Evolutionary conservation across 257 asterid species (phyloP), one percentile per base, ranked within the genome.

Genomic region (Penstemon davidsonii): DNA sequence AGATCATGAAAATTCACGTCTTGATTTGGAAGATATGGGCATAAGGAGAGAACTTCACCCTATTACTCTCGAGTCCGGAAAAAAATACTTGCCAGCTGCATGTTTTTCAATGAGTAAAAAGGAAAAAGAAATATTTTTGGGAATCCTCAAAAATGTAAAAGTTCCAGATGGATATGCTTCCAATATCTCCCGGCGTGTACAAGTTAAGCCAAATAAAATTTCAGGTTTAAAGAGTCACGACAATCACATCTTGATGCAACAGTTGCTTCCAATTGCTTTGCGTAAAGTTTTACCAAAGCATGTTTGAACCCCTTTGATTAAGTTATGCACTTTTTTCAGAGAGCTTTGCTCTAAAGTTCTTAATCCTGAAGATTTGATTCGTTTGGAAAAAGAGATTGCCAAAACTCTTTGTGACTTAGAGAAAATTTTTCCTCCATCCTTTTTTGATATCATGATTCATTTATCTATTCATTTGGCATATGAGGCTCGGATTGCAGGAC

Each of bases 361-460:
- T 3, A 40, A 55, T 37, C 40, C 66, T 36, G 33, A 10, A 54
- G 67, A 72, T 11, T 25, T 72, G 18, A 25, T 64, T 25, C 42
- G 39, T 43, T 5, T 56, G 38, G 68, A 66, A 40, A 33, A 41
- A 47, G 78, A 73, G 33, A 66, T 66, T 47, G 68, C 43, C 1
- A 15, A 39, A 6, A 67, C 47, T 12, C 41, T 62, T 7, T 75
- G 66, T 25, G 44, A 68, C 3, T 8, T 62, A 6, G 79, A 75
- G 18, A 66, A 55, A 49, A 74, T 58, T 12, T 60, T 62, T 46
- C 71, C 60, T 25, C 78, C 69, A 8, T 42, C 66, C 0, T 68
- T 74, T 11, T 69, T 69, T 63, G 75, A 70, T 36, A 57, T 75
- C 13, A 75, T 70, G 80, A 47, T 55, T 2, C 76, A 75, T 25